Evolutionary conservation across 2,329 filamentous ascomycete genomes (phyloP).

Genomic region (Ascochyta koolunga): DNA sequence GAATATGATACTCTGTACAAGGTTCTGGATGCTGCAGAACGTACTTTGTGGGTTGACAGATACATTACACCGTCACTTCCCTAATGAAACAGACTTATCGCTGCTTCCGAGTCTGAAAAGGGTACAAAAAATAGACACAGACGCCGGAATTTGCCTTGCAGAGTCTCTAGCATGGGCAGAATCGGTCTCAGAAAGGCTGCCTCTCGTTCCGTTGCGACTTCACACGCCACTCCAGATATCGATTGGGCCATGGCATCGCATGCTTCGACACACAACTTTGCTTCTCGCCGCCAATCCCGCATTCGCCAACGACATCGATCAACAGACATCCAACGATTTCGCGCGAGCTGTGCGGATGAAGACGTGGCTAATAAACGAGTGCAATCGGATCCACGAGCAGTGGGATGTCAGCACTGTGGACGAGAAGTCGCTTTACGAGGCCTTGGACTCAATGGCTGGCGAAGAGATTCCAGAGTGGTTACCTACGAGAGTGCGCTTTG

Average conservation of each 20-base stretch:
- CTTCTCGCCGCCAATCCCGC: background rate
- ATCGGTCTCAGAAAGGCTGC: slow-evolving; percentile 25
- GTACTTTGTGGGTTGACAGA: slow-evolving; percentile 32
- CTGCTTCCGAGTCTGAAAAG: slow-evolving; percentile 22
- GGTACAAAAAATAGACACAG: slow-evolving; percentile 24
- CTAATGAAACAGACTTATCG: slow-evolving; percentile 20
- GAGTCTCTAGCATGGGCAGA: slow-evolving; percentile 32
- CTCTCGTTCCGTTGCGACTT: slow-evolving; percentile 36
- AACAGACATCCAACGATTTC: slow-evolving; percentile 3
- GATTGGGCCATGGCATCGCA: slow-evolving; percentile 34
- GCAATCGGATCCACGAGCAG: slow-evolving; percentile 29
- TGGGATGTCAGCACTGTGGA: slow-evolving; percentile 32
- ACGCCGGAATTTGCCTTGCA: slow-evolving; percentile 29
- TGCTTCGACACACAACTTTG: slow-evolving; percentile 14
- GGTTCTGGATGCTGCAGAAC: slow-evolving; percentile 37
- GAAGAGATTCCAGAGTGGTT: slow-evolving; percentile 39
- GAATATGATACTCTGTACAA: slow-evolving; percentile 29
- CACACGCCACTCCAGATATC: slow-evolving; percentile 37
- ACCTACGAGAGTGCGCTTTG: slow-evolving; percentile 34
- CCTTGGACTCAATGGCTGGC: slow-evolving; percentile 33
- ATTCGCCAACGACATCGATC: background rate
- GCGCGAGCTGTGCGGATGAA: slow-evolving; percentile 31
- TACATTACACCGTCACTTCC: slow-evolving; percentile 33
- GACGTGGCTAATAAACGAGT: slow-evolving; percentile 25
- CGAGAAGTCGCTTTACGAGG: slow-evolving; percentile 27